phyloP scores from a whole-genome alignment of 768 basidiomycete genomes.

The Boletus reticulatus region DNA sequence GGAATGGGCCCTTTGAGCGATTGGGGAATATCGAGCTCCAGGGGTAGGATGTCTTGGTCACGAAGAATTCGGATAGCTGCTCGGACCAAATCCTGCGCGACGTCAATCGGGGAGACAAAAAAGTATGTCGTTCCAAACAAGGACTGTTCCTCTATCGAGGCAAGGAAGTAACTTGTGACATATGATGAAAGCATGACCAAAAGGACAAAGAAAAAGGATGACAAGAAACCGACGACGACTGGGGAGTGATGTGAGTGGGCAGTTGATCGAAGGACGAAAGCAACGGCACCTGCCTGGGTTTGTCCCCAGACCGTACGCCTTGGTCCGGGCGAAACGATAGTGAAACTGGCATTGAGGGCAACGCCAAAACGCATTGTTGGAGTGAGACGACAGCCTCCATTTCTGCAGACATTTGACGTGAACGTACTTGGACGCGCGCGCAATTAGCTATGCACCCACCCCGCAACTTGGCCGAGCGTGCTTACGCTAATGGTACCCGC shows the following conservation, averaged over 20 bases:
- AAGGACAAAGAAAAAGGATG: constrained; percentile 58
- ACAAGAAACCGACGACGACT: constrained; percentile 66
- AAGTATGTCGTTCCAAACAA: constrained; percentile 36
- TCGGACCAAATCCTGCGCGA: constrained; percentile 58
- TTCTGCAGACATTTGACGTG: constrained; percentile 75
- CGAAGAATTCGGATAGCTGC: constrained; percentile 61
- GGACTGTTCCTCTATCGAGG: constrained; percentile 54
- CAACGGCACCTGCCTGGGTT: constrained; percentile 55
- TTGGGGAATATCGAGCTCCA: constrained; percentile 15
- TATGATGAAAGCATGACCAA: constrained; percentile 70
- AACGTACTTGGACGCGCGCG: constrained; percentile 52
- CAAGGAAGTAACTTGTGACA: constrained; percentile 65
- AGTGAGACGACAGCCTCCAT: constrained; percentile 66
- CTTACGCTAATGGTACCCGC: constrained; percentile 73
- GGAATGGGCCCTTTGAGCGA: constrained; percentile 19
- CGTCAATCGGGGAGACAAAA: constrained; percentile 52
- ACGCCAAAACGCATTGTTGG: constrained; percentile 68
- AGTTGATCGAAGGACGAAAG: constrained; percentile 1
- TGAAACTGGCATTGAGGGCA: constrained; percentile 80
- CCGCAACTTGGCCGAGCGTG: constrained; percentile 4
- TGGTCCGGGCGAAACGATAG: constrained; percentile 75
- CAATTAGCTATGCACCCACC: constrained; percentile 18
- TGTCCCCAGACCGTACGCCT: constrained; percentile 68
- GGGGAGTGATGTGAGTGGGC: constrained; percentile 12
- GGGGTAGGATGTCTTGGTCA: constrained; percentile 49